Percentiles rank a stretch among this genome's conserved stretches.
Evolutionary conservation across 805 yeast genomes (phyloP).

Genomic region (Isabelozyma gotoi): DNA sequence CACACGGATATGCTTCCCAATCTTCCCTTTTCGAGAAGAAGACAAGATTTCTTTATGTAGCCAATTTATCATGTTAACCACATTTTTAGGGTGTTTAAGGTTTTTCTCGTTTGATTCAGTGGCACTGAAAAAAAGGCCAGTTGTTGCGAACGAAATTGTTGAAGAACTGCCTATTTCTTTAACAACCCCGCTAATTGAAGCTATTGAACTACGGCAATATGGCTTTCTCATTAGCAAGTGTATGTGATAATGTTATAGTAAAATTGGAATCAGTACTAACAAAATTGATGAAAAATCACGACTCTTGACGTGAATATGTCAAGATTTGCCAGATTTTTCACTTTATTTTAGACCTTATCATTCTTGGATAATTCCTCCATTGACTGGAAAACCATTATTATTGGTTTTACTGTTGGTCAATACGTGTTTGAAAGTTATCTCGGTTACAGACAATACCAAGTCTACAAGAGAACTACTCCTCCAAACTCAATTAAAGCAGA

Average conservation of each 20-base stretch:
- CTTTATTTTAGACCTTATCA: constrained; percentile 38
- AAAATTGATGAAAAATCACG: constrained; percentile 1
- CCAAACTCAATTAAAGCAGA: constrained; percentile 71
- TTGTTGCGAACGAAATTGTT: too few species aligned
- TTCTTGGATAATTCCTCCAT: constrained; percentile 65
- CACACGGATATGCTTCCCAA: too few species aligned
- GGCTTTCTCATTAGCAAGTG: constrained; percentile 20
- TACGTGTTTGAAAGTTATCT: constrained; percentile 74
- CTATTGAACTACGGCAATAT: neutral
- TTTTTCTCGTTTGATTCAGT: too few species aligned
- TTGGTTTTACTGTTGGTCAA: constrained; percentile 74
- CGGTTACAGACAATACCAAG: constrained; percentile 73
- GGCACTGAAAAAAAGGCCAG: too few species aligned
- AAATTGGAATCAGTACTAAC: neutral
- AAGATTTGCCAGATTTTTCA: neutral
- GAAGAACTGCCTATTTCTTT: too few species aligned
- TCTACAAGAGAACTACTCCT: constrained; percentile 51
- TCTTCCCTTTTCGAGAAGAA: too few species aligned
- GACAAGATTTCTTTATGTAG: too few species aligned
- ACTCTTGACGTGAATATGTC: neutral
- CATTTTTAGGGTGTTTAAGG: too few species aligned
- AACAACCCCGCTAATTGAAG: neutral
- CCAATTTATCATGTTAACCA: too few species aligned
- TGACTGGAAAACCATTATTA: constrained; percentile 76
- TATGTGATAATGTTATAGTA: constrained; percentile 11